phyloP scores from a whole-genome alignment of 768 basidiomycete genomes.

The Tulasnella sp. region DNA sequence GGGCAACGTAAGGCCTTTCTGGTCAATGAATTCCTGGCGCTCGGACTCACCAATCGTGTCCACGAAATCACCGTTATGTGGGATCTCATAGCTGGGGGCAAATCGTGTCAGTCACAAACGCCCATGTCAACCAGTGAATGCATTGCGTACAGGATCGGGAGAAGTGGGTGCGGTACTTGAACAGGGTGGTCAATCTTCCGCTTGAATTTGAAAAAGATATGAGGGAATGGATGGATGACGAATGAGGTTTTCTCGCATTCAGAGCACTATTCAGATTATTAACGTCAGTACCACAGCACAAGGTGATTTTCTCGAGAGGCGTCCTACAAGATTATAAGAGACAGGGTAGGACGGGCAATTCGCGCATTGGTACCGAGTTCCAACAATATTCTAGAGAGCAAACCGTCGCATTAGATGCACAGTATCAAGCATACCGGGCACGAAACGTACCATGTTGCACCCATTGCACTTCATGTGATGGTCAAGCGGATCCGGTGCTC shows the following conservation, averaged over 20 bases:
- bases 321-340: constrained; percentile 60
- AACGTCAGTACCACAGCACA: background rate
- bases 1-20: too few relatives aligned
- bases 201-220: constrained; percentile 80
- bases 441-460: constrained; percentile 40
- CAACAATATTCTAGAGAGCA: constrained; percentile 49
- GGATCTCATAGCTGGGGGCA: constrained; percentile 1
- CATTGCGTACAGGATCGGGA: constrained; percentile 56
- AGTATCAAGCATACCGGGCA: background rate
- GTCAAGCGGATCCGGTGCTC: constrained; percentile 27
- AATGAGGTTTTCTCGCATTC: constrained; percentile 73
- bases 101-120: background rate
- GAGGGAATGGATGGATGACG: constrained; percentile 66
- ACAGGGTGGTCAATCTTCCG: constrained; percentile 60
- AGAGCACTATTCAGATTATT: constrained; percentile 47
- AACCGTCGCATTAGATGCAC: background rate
- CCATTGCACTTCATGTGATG: constrained; percentile 52
- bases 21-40: background rate
- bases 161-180: constrained; percentile 42
- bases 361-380: constrained; percentile 80
- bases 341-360: constrained; percentile 69
- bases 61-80: background rate
- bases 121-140: background rate
- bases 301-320: constrained; percentile 1
- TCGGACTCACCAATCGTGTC: background rate